Conservation (phyloP, 1,284 basidiomycete species). For the Tetrapyrgos nigripes region DNA sequence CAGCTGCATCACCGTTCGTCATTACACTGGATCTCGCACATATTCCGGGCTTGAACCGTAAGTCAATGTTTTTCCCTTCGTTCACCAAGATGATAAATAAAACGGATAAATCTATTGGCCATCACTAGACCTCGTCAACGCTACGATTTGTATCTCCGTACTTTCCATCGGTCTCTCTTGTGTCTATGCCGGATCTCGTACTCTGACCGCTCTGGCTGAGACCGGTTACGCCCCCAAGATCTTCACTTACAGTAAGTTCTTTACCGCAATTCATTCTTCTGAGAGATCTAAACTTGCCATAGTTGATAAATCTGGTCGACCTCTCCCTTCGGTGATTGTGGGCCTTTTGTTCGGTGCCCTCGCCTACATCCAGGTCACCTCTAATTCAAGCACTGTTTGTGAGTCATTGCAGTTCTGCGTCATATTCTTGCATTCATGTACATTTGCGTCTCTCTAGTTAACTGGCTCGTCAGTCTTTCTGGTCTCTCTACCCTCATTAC, state of each 20-base stretch:
- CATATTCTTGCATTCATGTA: neutral
- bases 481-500: conserved; percentile 52
- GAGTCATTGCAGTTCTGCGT: conserved; percentile 19
- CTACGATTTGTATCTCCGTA: conserved; percentile 72
- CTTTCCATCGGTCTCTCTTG: conserved; percentile 74
- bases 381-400: conserved; percentile 45
- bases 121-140: conserved; percentile 64
- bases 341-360: conserved; percentile 44
- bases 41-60: conserved; percentile 66
- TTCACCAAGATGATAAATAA: too few species aligned
- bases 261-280: neutral
- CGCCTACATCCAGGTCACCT: conserved; percentile 43
- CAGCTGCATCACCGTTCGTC: conserved; percentile 65
- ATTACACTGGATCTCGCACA: conserved; percentile 68
- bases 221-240: conserved; percentile 72
- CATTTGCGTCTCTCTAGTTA: conserved; percentile 33
- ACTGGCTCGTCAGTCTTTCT: conserved; percentile 49
- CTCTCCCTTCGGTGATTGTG: conserved; percentile 43
- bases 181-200: conserved; percentile 71
- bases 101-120: neutral
- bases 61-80: conserved; percentile 19
- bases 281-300: conserved; percentile 18
- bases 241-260: conserved; percentile 45
- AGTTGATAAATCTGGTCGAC: conserved; percentile 52
- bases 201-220: conserved; percentile 71